Evolutionary conservation across 768 basidiomycete genomes (phyloP).

Genomic region (Baorangia bicolor): DNA sequence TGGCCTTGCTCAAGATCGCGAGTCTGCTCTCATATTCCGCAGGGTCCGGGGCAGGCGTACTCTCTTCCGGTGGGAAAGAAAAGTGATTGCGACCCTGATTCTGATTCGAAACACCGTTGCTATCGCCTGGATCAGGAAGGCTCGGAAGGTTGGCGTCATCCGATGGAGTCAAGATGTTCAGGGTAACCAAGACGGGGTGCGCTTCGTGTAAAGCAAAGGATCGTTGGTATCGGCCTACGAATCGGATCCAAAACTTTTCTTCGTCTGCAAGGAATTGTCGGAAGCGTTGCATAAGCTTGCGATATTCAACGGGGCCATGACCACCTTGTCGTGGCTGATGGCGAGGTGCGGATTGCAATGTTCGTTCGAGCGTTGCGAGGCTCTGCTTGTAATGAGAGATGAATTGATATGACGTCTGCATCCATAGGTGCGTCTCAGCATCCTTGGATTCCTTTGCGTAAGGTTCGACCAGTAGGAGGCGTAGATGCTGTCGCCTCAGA

Average conservation of each 20-base stretch:
- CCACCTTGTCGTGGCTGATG: constrained; percentile 39
- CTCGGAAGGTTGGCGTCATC: constrained; percentile 36
- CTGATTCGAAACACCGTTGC: constrained; percentile 22
- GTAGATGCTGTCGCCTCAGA: constrained; percentile 68
- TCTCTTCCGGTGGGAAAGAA: constrained; percentile 62
- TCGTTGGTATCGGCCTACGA: constrained; percentile 72
- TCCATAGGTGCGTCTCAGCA: constrained; percentile 84
- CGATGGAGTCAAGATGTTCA: constrained; percentile 50
- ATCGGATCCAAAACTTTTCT: constrained; percentile 86
- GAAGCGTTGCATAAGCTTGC: constrained; percentile 86
- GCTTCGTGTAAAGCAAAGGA: constrained; percentile 71
- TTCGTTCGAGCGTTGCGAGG: constrained; percentile 64
- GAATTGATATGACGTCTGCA: constrained; percentile 86
- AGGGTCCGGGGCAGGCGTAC: constrained; percentile 37
- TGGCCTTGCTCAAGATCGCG: constrained; percentile 79
- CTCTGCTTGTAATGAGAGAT: constrained; percentile 81
- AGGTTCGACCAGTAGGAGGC: constrained; percentile 65
- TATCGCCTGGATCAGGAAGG: constrained; percentile 20
- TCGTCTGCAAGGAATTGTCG: constrained; percentile 87
- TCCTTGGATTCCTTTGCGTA: constrained; percentile 73
- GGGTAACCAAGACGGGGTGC: constrained; percentile 50
- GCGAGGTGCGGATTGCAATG: constrained; percentile 42
- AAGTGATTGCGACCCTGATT: constrained; percentile 53
- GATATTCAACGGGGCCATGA: constrained; percentile 73
- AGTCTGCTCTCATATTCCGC: constrained; percentile 54